Conservation (phyloP, 2,329 filamentous ascomycete genomes). For the Botrytis hyacinthi region DNA sequence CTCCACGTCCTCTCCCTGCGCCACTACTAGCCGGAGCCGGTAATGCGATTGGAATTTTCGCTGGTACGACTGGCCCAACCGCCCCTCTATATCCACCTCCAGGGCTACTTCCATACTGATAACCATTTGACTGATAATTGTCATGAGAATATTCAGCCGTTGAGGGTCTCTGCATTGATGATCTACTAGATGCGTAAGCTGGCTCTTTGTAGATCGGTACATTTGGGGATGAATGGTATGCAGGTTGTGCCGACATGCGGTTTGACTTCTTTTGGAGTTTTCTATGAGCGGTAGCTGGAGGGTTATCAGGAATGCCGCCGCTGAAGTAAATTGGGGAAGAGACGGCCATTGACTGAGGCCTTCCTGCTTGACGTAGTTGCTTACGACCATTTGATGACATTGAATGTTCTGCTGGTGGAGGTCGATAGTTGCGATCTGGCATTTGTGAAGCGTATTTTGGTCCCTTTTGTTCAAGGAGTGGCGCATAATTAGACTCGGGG, state of each 20-base stretch:
- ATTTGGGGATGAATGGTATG: constrained; percentile 34
- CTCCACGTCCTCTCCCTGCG: constrained; percentile 26
- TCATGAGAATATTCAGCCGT: constrained; percentile 35
- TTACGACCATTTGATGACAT: constrained; percentile 53
- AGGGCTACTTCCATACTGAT: constrained; percentile 33
- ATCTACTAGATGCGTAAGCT: constrained; percentile 21
- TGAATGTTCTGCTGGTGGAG: constrained; percentile 46
- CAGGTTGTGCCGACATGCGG: constrained; percentile 34
- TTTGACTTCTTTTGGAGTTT: constrained; percentile 62
- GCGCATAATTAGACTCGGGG: constrained; percentile 51
- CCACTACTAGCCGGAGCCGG: constrained; percentile 4
- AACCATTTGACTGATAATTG: constrained; percentile 34
- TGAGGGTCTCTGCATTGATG: constrained; percentile 29
- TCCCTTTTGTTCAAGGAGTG: constrained; percentile 48
- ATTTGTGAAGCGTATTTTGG: constrained; percentile 41
- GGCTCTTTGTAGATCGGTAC: constrained; percentile 37
- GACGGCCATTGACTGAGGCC: constrained; percentile 48
- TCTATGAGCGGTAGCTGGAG: constrained; percentile 49
- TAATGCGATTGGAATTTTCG: constrained; percentile 60
- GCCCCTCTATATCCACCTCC: constrained; percentile 36
- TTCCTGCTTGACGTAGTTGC: constrained; percentile 46
- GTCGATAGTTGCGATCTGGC: constrained; percentile 42
- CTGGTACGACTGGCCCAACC: constrained; percentile 57
- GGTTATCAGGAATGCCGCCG: constrained; percentile 39
- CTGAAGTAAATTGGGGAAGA: constrained; percentile 33